Evolutionary conservation across 2,329 filamentous ascomycete genomes (phyloP), one percentile per base, ranked within the genome.

Genomic region (Coniochaeta sp.): DNA sequence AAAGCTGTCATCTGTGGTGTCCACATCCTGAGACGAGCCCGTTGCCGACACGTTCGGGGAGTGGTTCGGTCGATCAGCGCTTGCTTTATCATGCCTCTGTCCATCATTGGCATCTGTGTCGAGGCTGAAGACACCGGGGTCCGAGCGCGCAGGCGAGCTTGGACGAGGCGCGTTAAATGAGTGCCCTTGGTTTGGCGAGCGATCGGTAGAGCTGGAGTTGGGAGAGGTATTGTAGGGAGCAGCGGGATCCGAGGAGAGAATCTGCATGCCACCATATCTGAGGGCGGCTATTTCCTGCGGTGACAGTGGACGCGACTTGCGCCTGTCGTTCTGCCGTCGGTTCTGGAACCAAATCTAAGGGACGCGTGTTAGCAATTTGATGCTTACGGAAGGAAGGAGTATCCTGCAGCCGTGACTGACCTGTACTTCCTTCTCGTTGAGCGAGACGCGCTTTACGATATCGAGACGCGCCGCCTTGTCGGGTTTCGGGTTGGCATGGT

Each of bases 291-390:
- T 82, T 71, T 95, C 91, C 72, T 92, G 87, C 11, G 88, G 84
- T 31, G 90, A 85, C 40, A 96, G 81, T 55, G 93, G 92, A 67
- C 90, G 89, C 60, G 91, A 91, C 77, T 93, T 96, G 66, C 93
- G 86, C 67, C 93, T 85, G 72, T 96, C 91, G 74, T 96, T 96
- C 74, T 98, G 93, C 65, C 93, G 85, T 70, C 92, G 86, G 70
- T 97, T 97, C 71, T 97, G 93, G 76, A 97, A 97, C 93, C 93
- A 98, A 68, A 97, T 96, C 93, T 97, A 36, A n/a, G n/a, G 6
- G 61, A 58, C 34, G 55, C 22, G n/a, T 50, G 59, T 22, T 44
- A 36, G 54, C 26, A 55, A 59, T 64, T 50, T 67, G 64, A 58
- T 62, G 61, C 70, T 64, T 68, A 4, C 65, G 62, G 28, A 56